A percentile compares a stretch with the other conserved stretches of the same genome.
Conservation (phyloP, 1,139 yeast species). For the Suhomyces panamericanus region DNA sequence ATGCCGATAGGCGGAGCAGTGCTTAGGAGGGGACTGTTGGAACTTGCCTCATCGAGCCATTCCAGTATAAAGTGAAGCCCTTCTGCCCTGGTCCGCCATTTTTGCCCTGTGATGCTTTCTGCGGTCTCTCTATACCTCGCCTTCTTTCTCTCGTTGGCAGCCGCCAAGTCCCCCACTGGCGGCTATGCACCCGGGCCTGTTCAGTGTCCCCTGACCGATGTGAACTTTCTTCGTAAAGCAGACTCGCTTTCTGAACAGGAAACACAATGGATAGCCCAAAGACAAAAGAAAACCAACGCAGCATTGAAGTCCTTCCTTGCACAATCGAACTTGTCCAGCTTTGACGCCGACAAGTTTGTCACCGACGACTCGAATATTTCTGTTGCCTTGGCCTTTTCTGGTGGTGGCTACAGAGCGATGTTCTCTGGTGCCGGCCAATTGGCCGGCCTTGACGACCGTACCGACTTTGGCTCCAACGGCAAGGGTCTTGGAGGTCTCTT, state of each 20-base stretch:
- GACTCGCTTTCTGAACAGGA: constrained; percentile 38
- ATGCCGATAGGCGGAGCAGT: too few relatives aligned
- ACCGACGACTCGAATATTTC: constrained; percentile 38
- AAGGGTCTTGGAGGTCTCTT: constrained; percentile 40
- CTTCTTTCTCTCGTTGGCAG: constrained; percentile 5
- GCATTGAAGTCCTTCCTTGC: constrained; percentile 57
- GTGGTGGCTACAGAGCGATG: constrained; percentile 95
- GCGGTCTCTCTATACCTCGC: neutral
- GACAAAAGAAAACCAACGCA: constrained; percentile 55
- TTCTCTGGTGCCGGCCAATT: constrained; percentile 84
- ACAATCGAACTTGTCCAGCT: constrained; percentile 58
- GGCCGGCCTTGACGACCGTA: constrained; percentile 76
- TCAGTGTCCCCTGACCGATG: constrained; percentile 49
- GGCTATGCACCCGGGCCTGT: constrained; percentile 66
- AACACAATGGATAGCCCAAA: constrained; percentile 38
- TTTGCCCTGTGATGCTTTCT: neutral
- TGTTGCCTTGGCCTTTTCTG: constrained; percentile 78
- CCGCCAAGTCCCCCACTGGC: constrained; percentile 61
- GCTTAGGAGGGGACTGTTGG: too few relatives aligned
- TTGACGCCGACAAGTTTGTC: constrained; percentile 54
- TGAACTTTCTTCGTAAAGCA: constrained; percentile 30
- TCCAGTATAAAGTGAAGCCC: too few relatives aligned
- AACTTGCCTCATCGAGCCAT: too few relatives aligned
- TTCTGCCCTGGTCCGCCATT: too few relatives aligned
- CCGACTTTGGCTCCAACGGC: constrained; percentile 49